Evolutionary conservation across 164 flowering plant species (phyloP).

Genomic region (Vitis amurensis): DNA sequence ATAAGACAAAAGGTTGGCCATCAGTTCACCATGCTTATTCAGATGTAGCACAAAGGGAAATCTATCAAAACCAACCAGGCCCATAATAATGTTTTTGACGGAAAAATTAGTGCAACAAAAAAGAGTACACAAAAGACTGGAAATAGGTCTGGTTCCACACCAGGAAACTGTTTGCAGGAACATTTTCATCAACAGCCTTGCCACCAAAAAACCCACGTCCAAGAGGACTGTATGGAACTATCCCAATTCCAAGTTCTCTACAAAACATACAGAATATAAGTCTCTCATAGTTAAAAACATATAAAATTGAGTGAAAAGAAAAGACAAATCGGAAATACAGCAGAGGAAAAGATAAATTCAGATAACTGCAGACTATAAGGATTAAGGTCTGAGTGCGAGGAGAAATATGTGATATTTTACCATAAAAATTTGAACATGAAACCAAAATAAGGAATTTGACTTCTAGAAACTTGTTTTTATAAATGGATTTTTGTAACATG

Average conservation of each 20-base stretch:
- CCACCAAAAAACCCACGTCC: slow-evolving; percentile 42
- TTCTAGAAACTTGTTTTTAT: no score
- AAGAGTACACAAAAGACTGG: background rate
- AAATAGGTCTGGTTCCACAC: slow-evolving; percentile 5
- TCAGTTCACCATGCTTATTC: background rate
- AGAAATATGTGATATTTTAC: no score
- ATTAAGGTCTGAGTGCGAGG: no score
- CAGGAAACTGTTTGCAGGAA: slow-evolving; percentile 13
- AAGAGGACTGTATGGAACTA: slow-evolving; percentile 41
- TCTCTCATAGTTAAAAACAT: background rate
- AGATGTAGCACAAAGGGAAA: background rate
- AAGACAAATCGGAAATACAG: background rate
- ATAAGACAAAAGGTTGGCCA: background rate
- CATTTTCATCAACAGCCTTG: slow-evolving; percentile 10
- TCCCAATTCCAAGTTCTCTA: background rate
- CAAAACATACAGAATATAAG: background rate
- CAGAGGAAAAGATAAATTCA: no score
- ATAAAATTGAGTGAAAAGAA: background rate
- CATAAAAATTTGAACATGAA: no score
- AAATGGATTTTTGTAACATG: no score
- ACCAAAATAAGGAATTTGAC: no score
- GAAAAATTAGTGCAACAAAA: background rate
- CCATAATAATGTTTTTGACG: background rate
- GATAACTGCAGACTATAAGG: no score
- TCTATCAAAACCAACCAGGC: no score